Evolutionary conservation across 805 yeast genomes (phyloP).

Genomic region (Monosporozyma aquatica): DNA sequence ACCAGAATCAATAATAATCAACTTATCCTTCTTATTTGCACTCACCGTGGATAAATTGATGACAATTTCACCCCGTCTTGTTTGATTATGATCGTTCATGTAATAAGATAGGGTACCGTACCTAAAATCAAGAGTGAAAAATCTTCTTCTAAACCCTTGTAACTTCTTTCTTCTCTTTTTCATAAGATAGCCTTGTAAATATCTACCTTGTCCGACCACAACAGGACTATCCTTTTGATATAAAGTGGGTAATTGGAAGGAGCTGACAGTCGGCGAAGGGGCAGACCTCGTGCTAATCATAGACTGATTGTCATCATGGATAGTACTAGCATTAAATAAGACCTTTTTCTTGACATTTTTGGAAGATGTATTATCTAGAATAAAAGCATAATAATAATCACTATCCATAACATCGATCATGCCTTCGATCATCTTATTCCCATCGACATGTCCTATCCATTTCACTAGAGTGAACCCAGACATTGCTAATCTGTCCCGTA

Average conservation of each 20-base stretch:
- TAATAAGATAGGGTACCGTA: slow-evolving; percentile 80
- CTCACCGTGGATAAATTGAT: slow-evolving; percentile 72
- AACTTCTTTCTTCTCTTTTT: slow-evolving; percentile 76
- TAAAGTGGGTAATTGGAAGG: slow-evolving; percentile 11
- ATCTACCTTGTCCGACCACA: slow-evolving; percentile 44
- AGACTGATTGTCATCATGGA: slow-evolving; percentile 15
- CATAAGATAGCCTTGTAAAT: slow-evolving; percentile 65
- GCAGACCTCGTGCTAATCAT: slow-evolving; percentile 10
- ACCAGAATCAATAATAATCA: slow-evolving; percentile 84
- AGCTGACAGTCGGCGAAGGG: slow-evolving; percentile 12
- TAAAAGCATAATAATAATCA: slow-evolving; percentile 69
- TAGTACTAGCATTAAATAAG: slow-evolving; percentile 46
- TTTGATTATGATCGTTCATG: slow-evolving; percentile 56
- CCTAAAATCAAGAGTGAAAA: slow-evolving; percentile 72
- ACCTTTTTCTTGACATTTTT: slow-evolving; percentile 77
- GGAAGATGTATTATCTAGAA: slow-evolving; percentile 86
- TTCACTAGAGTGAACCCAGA: slow-evolving; percentile 43
- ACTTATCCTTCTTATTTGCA: slow-evolving; percentile 57
- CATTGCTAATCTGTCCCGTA: slow-evolving; percentile 50
- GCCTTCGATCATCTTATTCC: slow-evolving; percentile 58
- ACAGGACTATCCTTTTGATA: slow-evolving; percentile 11
- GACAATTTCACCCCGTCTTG: slow-evolving; percentile 83
- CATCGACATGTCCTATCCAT: slow-evolving; percentile 48
- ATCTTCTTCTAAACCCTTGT: slow-evolving; percentile 81
- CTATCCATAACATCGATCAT: slow-evolving; percentile 47